These are phyloP conservation scores for Candida ficus DNA, from an alignment of 805 yeast species.

Conservation along the genomic window DNA sequence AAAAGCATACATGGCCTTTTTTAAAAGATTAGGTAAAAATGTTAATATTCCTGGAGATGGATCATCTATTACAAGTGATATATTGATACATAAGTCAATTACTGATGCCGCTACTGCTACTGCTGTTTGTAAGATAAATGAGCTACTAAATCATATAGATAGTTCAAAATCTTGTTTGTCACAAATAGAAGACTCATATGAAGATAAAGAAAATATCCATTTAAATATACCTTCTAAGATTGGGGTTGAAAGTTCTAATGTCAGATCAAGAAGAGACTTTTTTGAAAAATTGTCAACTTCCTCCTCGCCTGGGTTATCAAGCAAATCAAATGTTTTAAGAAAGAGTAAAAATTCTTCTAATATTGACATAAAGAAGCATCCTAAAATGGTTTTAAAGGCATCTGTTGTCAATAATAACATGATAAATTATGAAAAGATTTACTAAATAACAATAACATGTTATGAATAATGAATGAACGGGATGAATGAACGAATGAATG, in stretches of 20 bases:
- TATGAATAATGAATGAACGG: not conserved
- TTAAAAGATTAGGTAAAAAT: not conserved
- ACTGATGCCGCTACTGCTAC: too few relatives aligned
- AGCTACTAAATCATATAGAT: slow-evolving; percentile 11
- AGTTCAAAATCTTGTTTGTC: not conserved
- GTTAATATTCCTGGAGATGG: not conserved
- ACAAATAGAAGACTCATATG: too few relatives aligned
- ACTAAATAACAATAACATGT: slow-evolving; percentile 1
- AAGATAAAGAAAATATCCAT: too few relatives aligned
- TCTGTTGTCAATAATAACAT: slow-evolving; percentile 16
- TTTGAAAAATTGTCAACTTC: slow-evolving; percentile 12
- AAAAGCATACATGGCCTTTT: slow-evolving; percentile 2
- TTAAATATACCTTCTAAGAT: too few relatives aligned
- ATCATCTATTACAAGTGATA: too few relatives aligned
- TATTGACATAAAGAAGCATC: slow-evolving; percentile 9
- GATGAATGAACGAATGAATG: too few relatives aligned
- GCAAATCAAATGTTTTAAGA: not conserved
- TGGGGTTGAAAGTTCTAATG: slow-evolving; percentile 8
- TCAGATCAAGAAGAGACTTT: slow-evolving; percentile 13
- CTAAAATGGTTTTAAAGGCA: slow-evolving; percentile 19
- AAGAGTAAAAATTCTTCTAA: not conserved
- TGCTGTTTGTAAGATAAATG: not conserved
- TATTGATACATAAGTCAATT: not conserved
- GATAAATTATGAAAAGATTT: slow-evolving; percentile 21
- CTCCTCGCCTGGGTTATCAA: not conserved